Percentiles rank a stretch among this genome's conserved stretches.
Evolutionary conservation across 805 yeast species (phyloP).

Genomic region (Pichia cephalocereana): DNA sequence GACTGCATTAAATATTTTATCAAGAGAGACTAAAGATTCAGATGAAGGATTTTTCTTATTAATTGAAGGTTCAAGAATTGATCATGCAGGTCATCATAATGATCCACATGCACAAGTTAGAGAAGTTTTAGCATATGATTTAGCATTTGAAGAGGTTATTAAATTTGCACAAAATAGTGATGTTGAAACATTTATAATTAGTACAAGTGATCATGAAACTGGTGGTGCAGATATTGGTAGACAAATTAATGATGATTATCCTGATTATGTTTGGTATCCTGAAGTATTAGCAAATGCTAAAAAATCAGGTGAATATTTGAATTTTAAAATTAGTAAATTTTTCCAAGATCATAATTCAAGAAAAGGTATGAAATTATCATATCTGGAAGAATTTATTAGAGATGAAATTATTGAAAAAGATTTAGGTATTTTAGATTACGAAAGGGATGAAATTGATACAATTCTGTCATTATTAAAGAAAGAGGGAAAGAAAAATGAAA

Average conservation of each 20-base stretch:
- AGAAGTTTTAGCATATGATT: conserved; percentile 82
- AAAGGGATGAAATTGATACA: conserved; percentile 41
- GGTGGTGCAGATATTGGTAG: conserved; percentile 89
- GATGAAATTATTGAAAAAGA: conserved; percentile 50
- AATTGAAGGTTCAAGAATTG: conserved; percentile 89
- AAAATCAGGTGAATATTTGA: conserved; percentile 70
- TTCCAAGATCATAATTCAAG: background rate
- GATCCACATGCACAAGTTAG: conserved; percentile 93
- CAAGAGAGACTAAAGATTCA: conserved; percentile 56
- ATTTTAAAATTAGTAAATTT: conserved; percentile 32
- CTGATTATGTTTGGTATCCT: conserved; percentile 86
- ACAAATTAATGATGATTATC: conserved; percentile 60
- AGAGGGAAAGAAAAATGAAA: conserved; percentile 41
- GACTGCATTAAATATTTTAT: conserved; percentile 63
- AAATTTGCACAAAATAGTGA: conserved; percentile 61
- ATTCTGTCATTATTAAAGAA: conserved; percentile 29
- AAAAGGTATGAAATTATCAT: background rate
- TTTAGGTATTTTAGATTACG: conserved; percentile 55
- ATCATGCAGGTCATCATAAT: conserved; percentile 90
- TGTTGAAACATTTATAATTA: conserved; percentile 66
- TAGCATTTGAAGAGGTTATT: conserved; percentile 65
- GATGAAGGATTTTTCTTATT: conserved; percentile 80
- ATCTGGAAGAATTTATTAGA: conserved; percentile 37
- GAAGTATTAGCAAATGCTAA: conserved; percentile 58
- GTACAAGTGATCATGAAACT: conserved; percentile 93